Percentiles rank a stretch among this genome's conserved stretches.
These are phyloP conservation scores for Bremia lactucae DNA, from an alignment of 352 stramenopile species.

Conservation along the genomic window DNA sequence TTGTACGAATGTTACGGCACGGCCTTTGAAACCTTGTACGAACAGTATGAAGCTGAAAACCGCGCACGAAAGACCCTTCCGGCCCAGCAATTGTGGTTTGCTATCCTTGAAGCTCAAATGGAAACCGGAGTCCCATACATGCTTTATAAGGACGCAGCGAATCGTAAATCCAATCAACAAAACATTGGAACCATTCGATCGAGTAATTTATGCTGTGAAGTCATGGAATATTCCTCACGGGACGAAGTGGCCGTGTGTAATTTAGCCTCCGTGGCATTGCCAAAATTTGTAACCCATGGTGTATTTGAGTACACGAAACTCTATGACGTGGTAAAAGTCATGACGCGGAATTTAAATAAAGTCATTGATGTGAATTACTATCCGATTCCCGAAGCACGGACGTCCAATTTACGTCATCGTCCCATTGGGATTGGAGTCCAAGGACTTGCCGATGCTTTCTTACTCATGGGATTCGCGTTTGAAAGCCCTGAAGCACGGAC, in stretches of 20 bases:
- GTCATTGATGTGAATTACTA: slow-evolving; percentile 99
- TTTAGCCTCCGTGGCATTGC: slow-evolving; percentile 94
- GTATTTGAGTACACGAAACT: slow-evolving; percentile 95
- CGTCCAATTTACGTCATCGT: slow-evolving; percentile 96
- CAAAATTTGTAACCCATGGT: slow-evolving; percentile 87
- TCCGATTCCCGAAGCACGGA: slow-evolving; percentile 82
- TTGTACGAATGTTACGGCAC: slow-evolving; percentile 90
- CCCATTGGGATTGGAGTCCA: slow-evolving; percentile 98
- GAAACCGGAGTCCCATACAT: slow-evolving; percentile 99
- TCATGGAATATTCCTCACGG: slow-evolving; percentile 96
- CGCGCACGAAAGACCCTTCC: slow-evolving; percentile 92
- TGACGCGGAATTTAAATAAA: slow-evolving; percentile 97
- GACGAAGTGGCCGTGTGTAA: slow-evolving; percentile 99
- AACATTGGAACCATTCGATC: slow-evolving; percentile 99
- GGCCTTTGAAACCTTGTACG: slow-evolving; percentile 94
- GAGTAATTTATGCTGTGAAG: slow-evolving; percentile 98
- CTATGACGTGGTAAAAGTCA: slow-evolving; percentile 91
- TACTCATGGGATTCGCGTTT: slow-evolving; percentile 95
- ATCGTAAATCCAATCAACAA: slow-evolving; percentile 98
- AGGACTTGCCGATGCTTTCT: slow-evolving; percentile 96
- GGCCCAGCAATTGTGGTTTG: slow-evolving; percentile 97
- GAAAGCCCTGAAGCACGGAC: slow-evolving; percentile 86
- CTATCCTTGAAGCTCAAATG: slow-evolving; percentile 97
- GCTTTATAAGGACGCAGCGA: slow-evolving; percentile 99
- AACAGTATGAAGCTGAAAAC: slow-evolving; percentile 94